Evolutionary conservation across 225 moss, liverwort and hornwort genomes (phyloP).

Genomic region (Pseudisothecium myosuroides): DNA sequence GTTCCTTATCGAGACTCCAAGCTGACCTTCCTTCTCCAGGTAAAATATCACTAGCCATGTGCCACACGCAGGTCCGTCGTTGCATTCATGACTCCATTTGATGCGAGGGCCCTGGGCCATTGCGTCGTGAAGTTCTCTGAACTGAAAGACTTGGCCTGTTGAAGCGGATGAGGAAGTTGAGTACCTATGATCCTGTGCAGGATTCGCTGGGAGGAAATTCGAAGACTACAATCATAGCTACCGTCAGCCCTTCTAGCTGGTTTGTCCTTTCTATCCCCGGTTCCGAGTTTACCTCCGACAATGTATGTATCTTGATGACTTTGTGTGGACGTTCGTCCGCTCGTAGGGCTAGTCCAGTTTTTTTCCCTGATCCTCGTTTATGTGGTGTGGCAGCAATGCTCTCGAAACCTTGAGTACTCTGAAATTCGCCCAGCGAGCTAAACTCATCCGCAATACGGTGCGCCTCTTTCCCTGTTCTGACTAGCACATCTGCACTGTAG

Average conservation of each 20-base stretch:
- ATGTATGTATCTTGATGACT: not conserved
- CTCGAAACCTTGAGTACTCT: slow-evolving; percentile 85
- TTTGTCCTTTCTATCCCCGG: not conserved
- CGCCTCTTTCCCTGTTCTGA: not conserved
- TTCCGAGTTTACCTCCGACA: not conserved
- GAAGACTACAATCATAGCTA: slow-evolving; percentile 92
- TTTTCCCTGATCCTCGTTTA: not conserved
- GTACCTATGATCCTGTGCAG: slow-evolving; percentile 9
- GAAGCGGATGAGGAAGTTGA: not conserved
- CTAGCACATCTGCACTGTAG: not conserved
- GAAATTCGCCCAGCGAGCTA: slow-evolving; percentile 91
- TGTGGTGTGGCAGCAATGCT: slow-evolving; percentile 40
- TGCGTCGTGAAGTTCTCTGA: not conserved
- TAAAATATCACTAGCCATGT: not conserved
- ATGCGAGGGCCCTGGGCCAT: not conserved
- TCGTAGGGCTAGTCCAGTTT: not conserved
- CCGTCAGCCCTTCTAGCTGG: slow-evolving; percentile 92
- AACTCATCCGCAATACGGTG: slow-evolving; percentile 91
- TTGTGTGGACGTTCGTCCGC: not conserved
- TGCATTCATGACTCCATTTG: not conserved
- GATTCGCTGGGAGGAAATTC: slow-evolving; percentile 96
- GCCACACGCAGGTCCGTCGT: not conserved
- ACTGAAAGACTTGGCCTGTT: not conserved
- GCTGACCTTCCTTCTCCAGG: slow-evolving; percentile 92
- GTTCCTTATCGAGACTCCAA: slow-evolving; percentile 93